Base-by-base conservation (phyloP, 208 protist species). In the Acanthamoeba sp. region DNA sequence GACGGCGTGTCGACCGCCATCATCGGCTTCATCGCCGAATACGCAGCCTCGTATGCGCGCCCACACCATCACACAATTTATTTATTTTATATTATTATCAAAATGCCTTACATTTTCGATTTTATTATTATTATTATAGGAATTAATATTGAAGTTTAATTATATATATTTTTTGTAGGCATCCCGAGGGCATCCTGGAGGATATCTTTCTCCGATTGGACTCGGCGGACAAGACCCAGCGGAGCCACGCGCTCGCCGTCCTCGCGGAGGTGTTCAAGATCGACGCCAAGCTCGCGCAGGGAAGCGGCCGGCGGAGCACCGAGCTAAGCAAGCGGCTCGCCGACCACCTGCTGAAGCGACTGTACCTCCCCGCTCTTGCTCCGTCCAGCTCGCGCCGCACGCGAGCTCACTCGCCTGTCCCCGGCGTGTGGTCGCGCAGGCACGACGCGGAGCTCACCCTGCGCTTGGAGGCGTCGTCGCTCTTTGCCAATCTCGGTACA, bases 1-100 rank as follows among this genome's bases (percentile, higher is more conserved):
- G 85, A 71, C 85, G 59, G 85, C 14, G 59, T 73, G 12, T 91
- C 85, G 22, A 24, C 27, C 38, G 85, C 85, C 48, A 71, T 91
- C 42, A 91, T 91, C 50, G 85, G 85, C 4, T 91, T 91, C 38
- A 91, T 91, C 34, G 85, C 85, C 16, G 85, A 91, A 73, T 91
- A 73, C 42, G 55, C 85, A 0, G 85, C 85, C 10, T 64, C 32
- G 85, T 91, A 91, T 36, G 34, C 57, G 9, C 48, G 9, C 36
- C 55, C 85, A 6, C 57, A 64, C 10, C 18, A 22, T 42, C 57
- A 5, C 73, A 6, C 73, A 52, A 16, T 50, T 4, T 50, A 12
- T 50, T 50, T n/a, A n/a, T n/a, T n/a, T n/a, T n/a, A n/a, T n/a
- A n/a, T n/a, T n/a, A n/a, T n/a, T n/a, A n/a, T n/a, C n/a, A n/a